Evolutionary conservation across 1,284 basidiomycete genomes (phyloP).

Genomic region (Cutaneotrichosporon sp.): DNA sequence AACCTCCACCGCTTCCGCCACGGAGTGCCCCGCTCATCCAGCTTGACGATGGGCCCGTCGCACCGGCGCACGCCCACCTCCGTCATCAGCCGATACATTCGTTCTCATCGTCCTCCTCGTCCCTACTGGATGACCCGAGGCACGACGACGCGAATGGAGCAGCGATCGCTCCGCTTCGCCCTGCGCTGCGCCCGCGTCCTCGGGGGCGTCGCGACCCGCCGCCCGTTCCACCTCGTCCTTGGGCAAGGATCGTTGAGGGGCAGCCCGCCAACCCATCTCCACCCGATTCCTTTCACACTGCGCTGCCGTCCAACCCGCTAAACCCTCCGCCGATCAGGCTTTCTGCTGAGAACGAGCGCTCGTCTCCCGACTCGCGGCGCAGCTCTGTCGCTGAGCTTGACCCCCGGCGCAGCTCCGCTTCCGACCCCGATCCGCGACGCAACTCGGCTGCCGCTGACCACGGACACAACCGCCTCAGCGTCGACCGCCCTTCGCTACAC

Average conservation of each 20-base stretch:
- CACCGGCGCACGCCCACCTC: not conserved
- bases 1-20: not conserved
- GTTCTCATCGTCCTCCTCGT: constrained; percentile 15
- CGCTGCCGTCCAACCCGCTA: no score
- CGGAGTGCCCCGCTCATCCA: not conserved
- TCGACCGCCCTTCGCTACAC: not conserved
- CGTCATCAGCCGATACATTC: constrained; percentile 1
- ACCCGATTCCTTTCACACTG: no score
- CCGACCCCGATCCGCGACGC: not conserved
- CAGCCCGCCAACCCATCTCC: no score
- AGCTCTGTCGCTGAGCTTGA: not conserved
- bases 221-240: constrained; percentile 36
- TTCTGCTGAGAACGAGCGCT: not conserved
- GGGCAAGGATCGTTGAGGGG: constrained; percentile 12
- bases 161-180: not conserved
- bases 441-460: not conserved
- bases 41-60: not conserved
- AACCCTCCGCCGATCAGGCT: not conserved
- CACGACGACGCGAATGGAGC: not conserved
- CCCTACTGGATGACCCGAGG: constrained; percentile 4
- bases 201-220: constrained; percentile 36
- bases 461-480: not conserved
- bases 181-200: not conserved
- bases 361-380: not conserved
- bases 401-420: not conserved